A percentile compares a stretch with the other conserved stretches of the same genome.
Evolutionary conservation across 768 basidiomycete species (phyloP).

Genomic region (Collybia nuda): DNA sequence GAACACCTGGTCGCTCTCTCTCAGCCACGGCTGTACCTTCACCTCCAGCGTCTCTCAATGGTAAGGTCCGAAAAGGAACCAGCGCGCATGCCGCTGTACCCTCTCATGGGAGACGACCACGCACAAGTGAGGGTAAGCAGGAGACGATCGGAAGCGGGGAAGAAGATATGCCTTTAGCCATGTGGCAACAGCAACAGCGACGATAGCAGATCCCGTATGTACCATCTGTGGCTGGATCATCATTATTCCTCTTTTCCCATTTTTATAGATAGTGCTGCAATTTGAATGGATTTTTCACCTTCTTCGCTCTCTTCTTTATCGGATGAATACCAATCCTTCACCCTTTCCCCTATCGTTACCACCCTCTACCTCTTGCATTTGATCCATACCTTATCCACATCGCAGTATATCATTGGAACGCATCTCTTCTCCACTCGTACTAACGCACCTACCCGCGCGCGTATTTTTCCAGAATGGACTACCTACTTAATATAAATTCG

Average conservation of each 20-base stretch:
- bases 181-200: conserved; percentile 77
- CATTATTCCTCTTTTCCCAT: conserved; percentile 7
- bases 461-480: conserved; percentile 14
- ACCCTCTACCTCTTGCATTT: not conserved
- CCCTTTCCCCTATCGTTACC: not conserved
- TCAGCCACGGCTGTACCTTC: conserved; percentile 61
- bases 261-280: conserved; percentile 20
- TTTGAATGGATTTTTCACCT: conserved; percentile 16
- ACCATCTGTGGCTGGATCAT: conserved; percentile 5
- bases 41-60: conserved; percentile 34
- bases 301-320: conserved; percentile 2
- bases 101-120: conserved; percentile 36
- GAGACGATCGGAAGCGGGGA: conserved; percentile 38
- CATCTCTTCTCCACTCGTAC: conserved; percentile 3
- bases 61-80: conserved; percentile 59
- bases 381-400: not conserved
- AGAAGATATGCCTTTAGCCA: conserved; percentile 77
- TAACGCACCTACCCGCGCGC: conserved; percentile 11
- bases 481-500: not conserved
- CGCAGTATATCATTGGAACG: not conserved
- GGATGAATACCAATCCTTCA: not conserved
- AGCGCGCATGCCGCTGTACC: conserved; percentile 62
- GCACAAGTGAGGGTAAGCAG: conserved; percentile 37
- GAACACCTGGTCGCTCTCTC: conserved; percentile 62
- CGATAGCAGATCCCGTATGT: conserved; percentile 32